Evolutionary conservation across 768 basidiomycete genomes (phyloP), one percentile per base, ranked within the genome.

Genomic region (Lactifluus volemus): DNA sequence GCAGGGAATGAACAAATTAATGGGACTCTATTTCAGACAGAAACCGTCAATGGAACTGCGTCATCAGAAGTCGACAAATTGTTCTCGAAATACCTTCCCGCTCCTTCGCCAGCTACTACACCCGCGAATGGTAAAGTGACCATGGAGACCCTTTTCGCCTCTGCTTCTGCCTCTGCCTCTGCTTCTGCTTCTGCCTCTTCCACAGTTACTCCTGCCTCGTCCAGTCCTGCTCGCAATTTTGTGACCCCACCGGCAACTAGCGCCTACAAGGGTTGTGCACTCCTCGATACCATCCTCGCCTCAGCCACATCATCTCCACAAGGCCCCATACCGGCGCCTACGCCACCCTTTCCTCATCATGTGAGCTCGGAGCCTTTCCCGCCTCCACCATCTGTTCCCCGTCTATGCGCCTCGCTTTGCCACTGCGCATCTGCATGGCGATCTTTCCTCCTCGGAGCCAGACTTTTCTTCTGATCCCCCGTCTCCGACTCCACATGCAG

Each of bases 221-320:
- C 54, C 67, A 21, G 48, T 49, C 48, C 63, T 55, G 34, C 60
- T 56, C 60, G 72, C 32, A 19, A 34, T 55, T 19, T 44, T 25
- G 53, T 34, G 3, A 38, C 12, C 8, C 32, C 53, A 44, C 72
- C 75, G 32, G 65, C 74, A 6, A 51, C 68, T 57, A 53, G 53
- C 59, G 55, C 70, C 45, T 70, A 73, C 25, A 68, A 72, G n/a
- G 85, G 88, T 6, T 75, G 80, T 51, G 74, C 80, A 17, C 75
- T 91, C 36, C 74, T 91, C 15, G 77, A 86, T 64, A 78, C 81
- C 12, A 87, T 91, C 45, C 90, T 91, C 68, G 88, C 88, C 3
- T 90, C 88, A 5, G 88, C 83, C 5, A 73, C 71, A 15, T 70
- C 71, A 15, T 70, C 71, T 25, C 67, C 72, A 12, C 61, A 15